phyloP scores from a whole-genome alignment of 345 rosid species.

The Eutrema heterophyllum region DNA sequence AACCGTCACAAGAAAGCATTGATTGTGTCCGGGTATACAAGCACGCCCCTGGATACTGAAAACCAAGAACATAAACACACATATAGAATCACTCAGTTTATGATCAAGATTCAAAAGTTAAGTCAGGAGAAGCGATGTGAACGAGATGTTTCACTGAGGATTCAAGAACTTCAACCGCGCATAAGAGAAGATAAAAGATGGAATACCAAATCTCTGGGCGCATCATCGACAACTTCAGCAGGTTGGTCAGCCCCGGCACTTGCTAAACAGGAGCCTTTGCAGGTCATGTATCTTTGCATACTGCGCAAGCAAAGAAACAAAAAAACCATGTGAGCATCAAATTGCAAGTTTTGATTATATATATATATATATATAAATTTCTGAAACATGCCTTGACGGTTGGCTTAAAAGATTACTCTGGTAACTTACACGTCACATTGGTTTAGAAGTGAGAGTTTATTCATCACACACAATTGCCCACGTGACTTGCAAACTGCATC shows the following conservation, averaged over 20 bases:
- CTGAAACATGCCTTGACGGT: not conserved
- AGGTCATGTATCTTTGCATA: constrained; percentile 75
- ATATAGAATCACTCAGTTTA: not conserved
- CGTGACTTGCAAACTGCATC: constrained; percentile 73
- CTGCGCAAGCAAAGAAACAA: constrained; percentile 34
- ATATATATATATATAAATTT: not conserved
- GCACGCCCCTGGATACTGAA: constrained; percentile 91
- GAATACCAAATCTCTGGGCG: constrained; percentile 80
- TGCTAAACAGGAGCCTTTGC: constrained; percentile 84
- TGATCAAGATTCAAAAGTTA: constrained; percentile 16
- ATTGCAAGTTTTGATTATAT: not conserved
- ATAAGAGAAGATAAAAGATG: not conserved
- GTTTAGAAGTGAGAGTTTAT: constrained; percentile 77
- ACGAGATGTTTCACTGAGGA: not conserved
- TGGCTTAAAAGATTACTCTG: not conserved
- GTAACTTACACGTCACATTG: constrained; percentile 75
- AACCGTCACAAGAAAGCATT: constrained; percentile 80
- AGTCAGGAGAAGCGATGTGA: not conserved
- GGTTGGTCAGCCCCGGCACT: constrained; percentile 89
- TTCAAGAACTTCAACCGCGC: not conserved
- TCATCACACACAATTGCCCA: constrained; percentile 81
- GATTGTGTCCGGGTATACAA: constrained; percentile 68
- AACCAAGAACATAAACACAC: not conserved
- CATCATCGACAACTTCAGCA: constrained; percentile 85
- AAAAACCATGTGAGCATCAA: not conserved